Base-by-base conservation (phyloP, 2,329 filamentous ascomycete species). In the Chrysoporthe puriensis region DNA sequence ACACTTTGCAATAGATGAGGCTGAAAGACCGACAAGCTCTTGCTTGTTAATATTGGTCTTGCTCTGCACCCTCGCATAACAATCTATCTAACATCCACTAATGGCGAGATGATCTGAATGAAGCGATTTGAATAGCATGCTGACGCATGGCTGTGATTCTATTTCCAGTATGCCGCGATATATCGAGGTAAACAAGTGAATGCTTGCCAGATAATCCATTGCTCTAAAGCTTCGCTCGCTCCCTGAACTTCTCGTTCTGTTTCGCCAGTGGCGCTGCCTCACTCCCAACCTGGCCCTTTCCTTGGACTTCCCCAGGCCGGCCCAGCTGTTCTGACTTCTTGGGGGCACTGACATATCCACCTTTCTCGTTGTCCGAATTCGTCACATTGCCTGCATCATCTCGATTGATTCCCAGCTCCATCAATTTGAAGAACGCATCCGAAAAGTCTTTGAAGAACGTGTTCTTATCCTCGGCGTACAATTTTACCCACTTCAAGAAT, bases 391-490 rank as follows among this genome's bases (percentile, higher is more conserved):
- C 88, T 8, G 79, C 74, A 11, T 74, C 82, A 73, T 90, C 87
- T 52, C 88, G 80, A 61, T 76, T 73, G 66, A 90, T 87, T 0
- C 88, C 88, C 70, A 90, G 75, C 76, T 90, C 88, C 63, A 90
- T 73, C 75, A 90, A 73, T 77, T 89, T 89, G 13, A 80, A 82
- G 74, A 90, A 90, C 0, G 82, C 88, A 67, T 81, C 81, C 16
- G 81, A 74, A 72, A 90, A 90, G 73, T 90, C 83, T 58, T 81
- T 81, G 72, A 88, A 90, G 79, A 90, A 90, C 57, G 82, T 69
- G 0, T 89, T 86, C 76, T 88, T 88, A 72, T 90, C 86, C 62
- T 82, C 78, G 4, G 87, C 86, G 73, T 90, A 90, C 69, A 79
- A 73, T 75, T 87, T 79, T 14, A 90, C 87, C 83, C 84, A 90